Evolutionary conservation across 140 eudicot species (phyloP).

Genomic region (Ambrosia hybrid): DNA sequence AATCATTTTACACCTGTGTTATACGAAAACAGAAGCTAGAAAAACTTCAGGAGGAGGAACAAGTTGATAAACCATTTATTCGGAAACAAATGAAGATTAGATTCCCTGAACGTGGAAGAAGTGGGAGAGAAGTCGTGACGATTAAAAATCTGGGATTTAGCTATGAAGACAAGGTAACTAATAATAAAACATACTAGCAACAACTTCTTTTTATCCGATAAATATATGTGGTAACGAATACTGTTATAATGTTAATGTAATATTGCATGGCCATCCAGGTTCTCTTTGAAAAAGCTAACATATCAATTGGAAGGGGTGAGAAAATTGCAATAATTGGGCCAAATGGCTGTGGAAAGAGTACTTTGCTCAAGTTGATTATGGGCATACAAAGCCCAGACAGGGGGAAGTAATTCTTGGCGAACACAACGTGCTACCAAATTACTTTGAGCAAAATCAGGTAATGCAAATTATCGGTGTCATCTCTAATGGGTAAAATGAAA

Average conservation of each 20-base stretch:
- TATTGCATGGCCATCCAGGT: slow-evolving; percentile 50
- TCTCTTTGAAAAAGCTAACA: slow-evolving; percentile 73
- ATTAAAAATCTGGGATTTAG: slow-evolving; percentile 73
- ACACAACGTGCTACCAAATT: slow-evolving; percentile 92
- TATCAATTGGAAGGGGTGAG: slow-evolving; percentile 84
- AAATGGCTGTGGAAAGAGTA: slow-evolving; percentile 97
- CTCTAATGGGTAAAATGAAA: not conserved
- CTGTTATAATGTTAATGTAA: slow-evolving; percentile 1
- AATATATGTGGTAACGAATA: slow-evolving; percentile 15
- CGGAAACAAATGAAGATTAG: slow-evolving; percentile 95
- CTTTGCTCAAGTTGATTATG: slow-evolving; percentile 76
- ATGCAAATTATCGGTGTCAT: not conserved
- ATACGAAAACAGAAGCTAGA: slow-evolving; percentile 72
- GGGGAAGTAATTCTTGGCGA: slow-evolving; percentile 93
- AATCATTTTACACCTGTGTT: slow-evolving; percentile 11
- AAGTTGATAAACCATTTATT: slow-evolving; percentile 90
- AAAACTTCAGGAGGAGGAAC: slow-evolving; percentile 89
- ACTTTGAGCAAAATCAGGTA: slow-evolving; percentile 99
- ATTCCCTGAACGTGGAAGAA: slow-evolving; percentile 96
- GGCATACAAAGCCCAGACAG: slow-evolving; percentile 58
- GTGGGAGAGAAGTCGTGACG: slow-evolving; percentile 69
- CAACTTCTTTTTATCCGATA: slow-evolving; percentile 7
- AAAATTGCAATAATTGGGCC: slow-evolving; percentile 92
- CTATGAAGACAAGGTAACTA: slow-evolving; percentile 71
- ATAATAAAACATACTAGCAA: slow-evolving; percentile 1